Evolutionary conservation across 208 protist genomes (phyloP).

Genomic region (Acanthamoeba royreba): DNA sequence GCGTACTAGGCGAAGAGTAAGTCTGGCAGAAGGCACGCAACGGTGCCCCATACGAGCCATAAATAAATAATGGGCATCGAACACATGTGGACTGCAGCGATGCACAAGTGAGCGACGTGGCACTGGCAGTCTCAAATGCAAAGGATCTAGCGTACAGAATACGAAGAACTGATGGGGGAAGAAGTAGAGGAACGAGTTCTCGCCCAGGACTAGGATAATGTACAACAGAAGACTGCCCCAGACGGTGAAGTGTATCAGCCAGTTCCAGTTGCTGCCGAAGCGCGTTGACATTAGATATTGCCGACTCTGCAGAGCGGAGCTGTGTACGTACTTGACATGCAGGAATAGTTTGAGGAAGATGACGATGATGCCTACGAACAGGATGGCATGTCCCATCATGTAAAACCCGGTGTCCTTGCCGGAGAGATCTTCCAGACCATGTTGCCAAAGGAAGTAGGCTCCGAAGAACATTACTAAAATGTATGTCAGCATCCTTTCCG

Average conservation of each 20-base stretch:
- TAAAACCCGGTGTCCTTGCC: neutral
- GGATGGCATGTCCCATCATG: neutral
- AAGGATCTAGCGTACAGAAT: neutral
- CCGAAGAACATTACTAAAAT: constrained; percentile 1
- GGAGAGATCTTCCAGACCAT: neutral
- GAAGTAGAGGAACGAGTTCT: neutral
- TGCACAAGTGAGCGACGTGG: too few relatives aligned
- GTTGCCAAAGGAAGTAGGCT: neutral
- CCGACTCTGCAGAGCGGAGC: neutral
- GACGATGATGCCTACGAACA: neutral
- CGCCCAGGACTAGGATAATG: neutral
- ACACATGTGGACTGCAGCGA: neutral
- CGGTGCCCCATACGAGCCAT: neutral
- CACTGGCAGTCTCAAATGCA: neutral
- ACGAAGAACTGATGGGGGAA: constrained; percentile 8
- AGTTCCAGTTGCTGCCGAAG: neutral
- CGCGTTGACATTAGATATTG: neutral
- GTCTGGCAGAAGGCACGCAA: neutral
- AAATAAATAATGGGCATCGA: neutral
- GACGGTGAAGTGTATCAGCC: neutral
- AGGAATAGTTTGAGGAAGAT: constrained; percentile 9
- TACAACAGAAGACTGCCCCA: neutral
- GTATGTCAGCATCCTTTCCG: neutral
- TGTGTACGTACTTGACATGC: neutral
- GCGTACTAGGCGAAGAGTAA: neutral